Evolutionary conservation across 2,329 filamentous ascomycete species (phyloP).

Genomic region (Pestalotiopsis sp.): DNA sequence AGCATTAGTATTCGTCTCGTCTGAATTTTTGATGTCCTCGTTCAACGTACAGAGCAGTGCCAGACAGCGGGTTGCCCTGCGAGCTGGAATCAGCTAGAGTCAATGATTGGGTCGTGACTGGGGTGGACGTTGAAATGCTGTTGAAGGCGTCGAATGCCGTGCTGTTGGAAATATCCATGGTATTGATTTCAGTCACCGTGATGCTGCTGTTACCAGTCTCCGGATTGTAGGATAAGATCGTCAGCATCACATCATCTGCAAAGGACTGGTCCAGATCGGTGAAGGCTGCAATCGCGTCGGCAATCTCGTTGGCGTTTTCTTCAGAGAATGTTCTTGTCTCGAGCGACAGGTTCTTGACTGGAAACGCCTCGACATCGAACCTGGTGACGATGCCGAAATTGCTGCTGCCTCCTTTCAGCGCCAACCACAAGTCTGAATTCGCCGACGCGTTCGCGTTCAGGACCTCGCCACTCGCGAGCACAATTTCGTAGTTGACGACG

Average conservation of each 20-base stretch:
- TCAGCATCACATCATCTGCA: not conserved
- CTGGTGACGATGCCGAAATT: constrained; percentile 48
- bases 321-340: not conserved
- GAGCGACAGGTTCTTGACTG: not conserved
- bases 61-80: not conserved
- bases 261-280: constrained; percentile 18
- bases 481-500: constrained; percentile 43
- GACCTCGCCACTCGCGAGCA: constrained; percentile 44
- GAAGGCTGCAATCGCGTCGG: constrained; percentile 21
- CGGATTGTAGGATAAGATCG: not conserved
- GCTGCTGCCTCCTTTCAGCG: constrained; percentile 48
- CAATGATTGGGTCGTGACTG: not conserved
- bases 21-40: not conserved
- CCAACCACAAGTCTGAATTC: constrained; percentile 47
- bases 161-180: not conserved
- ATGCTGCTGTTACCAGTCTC: not conserved
- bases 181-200: not conserved
- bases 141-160: not conserved
- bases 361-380: constrained; percentile 36
- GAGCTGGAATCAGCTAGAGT: not conserved
- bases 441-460: constrained; percentile 34
- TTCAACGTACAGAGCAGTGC: not conserved
- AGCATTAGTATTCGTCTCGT: not conserved
- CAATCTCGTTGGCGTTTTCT: not conserved
- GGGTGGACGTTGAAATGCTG: not conserved